Base-by-base conservation (phyloP, 129 eudicot genomes). In the Cynara cardunculus region DNA sequence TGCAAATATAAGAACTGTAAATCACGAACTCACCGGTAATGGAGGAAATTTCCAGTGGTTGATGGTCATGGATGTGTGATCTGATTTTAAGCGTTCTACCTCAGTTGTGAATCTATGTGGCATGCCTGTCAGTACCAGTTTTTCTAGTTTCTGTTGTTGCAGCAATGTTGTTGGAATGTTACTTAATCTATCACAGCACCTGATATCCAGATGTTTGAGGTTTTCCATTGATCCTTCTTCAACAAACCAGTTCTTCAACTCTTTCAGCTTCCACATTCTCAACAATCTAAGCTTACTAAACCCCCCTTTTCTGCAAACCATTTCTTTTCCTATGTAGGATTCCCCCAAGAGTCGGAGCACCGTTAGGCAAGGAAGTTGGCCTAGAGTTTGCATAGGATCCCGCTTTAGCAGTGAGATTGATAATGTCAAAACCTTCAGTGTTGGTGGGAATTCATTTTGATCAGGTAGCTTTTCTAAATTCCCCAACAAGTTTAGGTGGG, bases 311-410 rank as follows among this genome's bases (percentile, higher is more conserved):
- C 35, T 44, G 73, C 86, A 89, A 37, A 56, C 68, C 69, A 87
- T 85, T 65, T 65, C 30, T 25, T 69, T 72, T 13, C 94, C 91
- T 7, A 39, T 2, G 67, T 87, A 89, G 1, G 94, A 87, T 4
- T 85, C 74, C 19, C 89, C 87, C 75, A 89, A 78, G 7, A 89
- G 89, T 78, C 89, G 81, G 81, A 89, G 94, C 18, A 87, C 89
- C 2, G 70, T 83, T 31, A 89, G 69, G 31, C 80, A 66, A 0
- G 74, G 73, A 62, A 89, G 88, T 64, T 85, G 68, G n/a, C 88
- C 89, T 0, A 89, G 79, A 22, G 77, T 71, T 72, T 78, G 25
- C 94, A 89, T 87, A 6, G 91, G 91, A 69, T 89, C 91, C 5
- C 56, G 69, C 32, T 26, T 5, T 73, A 87, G 80, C 28, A 12